Conservation (phyloP, 2,329 filamentous ascomycete genomes). For the Penicillium sp. region DNA sequence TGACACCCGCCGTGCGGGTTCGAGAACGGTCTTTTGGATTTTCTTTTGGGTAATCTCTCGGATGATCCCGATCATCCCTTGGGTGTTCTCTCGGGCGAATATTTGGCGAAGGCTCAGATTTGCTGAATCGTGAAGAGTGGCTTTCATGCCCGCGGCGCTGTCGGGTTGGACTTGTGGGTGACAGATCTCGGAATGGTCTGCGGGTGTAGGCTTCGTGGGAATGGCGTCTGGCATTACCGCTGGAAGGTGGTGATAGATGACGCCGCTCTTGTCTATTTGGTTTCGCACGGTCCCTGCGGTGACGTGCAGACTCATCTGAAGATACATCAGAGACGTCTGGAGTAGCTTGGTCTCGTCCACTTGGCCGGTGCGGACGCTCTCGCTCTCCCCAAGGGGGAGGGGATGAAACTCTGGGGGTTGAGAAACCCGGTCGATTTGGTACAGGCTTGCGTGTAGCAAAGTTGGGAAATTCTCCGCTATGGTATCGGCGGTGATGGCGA, state of each 20-base stretch:
- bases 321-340: slow-evolving; percentile 30
- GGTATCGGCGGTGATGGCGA: slow-evolving; percentile 24
- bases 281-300: slow-evolving; percentile 9
- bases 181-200: slow-evolving; percentile 29
- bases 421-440: slow-evolving; percentile 13
- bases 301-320: slow-evolving; percentile 25
- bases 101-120: slow-evolving; percentile 11
- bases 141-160: slow-evolving; percentile 11
- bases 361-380: slow-evolving; percentile 18
- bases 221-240: slow-evolving; percentile 31
- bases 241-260: slow-evolving; percentile 29
- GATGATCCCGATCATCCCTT: not conserved
- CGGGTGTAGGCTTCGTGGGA: slow-evolving; percentile 39
- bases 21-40: slow-evolving; percentile 14
- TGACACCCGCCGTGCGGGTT: slow-evolving; percentile 17
- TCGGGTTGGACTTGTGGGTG: slow-evolving; percentile 18
- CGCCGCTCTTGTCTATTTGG: slow-evolving; percentile 18
- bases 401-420: slow-evolving; percentile 29
- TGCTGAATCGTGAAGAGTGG: slow-evolving; percentile 8
- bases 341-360: slow-evolving; percentile 22
- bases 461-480: slow-evolving; percentile 22
- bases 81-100: not conserved
- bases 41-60: not conserved
- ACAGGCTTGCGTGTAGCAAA: slow-evolving; percentile 19
- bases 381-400: slow-evolving; percentile 23